These are phyloP conservation scores for Diplocarpon mali DNA, from an alignment of 2,329 filamentous ascomycete species.

Conservation along the genomic window DNA sequence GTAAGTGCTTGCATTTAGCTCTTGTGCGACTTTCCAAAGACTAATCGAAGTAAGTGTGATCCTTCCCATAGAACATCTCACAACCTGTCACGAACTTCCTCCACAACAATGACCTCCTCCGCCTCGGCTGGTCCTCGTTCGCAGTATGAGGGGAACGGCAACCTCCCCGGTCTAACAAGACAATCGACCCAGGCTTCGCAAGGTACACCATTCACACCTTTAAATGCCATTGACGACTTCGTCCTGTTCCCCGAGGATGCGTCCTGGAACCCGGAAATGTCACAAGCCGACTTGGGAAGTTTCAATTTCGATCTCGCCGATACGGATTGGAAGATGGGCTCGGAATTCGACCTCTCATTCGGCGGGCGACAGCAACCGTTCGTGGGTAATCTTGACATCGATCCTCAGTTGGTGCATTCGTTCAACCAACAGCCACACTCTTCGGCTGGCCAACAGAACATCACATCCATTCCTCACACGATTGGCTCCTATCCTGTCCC, in stretches of 20 bases:
- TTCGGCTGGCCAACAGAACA: neutral
- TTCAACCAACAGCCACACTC: neutral
- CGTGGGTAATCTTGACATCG: neutral
- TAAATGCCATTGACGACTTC: constrained; percentile 23
- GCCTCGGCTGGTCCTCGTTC: constrained; percentile 1
- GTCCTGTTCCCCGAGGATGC: constrained; percentile 23
- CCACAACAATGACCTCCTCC: constrained; percentile 11
- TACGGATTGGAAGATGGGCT: constrained; percentile 4
- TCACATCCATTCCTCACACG: neutral
- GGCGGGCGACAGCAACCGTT: constrained; percentile 10
- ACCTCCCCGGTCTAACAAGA: constrained; percentile 4
- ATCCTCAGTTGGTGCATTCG: neutral
- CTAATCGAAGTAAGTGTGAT: constrained; percentile 22
- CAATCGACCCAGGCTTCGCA: constrained; percentile 10
- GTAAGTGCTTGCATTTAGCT: constrained; percentile 11
- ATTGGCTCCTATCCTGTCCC: neutral
- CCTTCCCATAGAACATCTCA: constrained; percentile 22
- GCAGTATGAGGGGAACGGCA: constrained; percentile 5
- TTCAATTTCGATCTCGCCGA: constrained; percentile 21
- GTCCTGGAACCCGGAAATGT: constrained; percentile 18
- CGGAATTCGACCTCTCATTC: constrained; percentile 15
- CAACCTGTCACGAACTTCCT: constrained; percentile 17
- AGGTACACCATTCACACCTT: constrained; percentile 12
- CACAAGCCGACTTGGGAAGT: constrained; percentile 16
- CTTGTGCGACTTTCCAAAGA: neutral